These are phyloP conservation scores for Ceratorhiza oryzae-sativae DNA, from an alignment of 1,284 basidiomycete genomes.

Conservation along the genomic window DNA sequence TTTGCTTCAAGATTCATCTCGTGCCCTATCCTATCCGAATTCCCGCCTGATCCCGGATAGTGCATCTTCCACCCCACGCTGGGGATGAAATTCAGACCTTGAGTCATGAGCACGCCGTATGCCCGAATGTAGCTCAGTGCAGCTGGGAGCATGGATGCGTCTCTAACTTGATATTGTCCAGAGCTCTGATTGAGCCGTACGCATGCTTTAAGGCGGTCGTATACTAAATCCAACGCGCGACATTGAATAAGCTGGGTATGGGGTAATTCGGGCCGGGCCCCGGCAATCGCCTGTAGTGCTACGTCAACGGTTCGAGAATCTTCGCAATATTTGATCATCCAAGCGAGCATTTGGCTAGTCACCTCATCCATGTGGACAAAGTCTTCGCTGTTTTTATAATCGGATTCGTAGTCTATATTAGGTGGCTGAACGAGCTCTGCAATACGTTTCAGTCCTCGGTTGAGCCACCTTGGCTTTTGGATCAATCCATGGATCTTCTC, in stretches of 20 bases:
- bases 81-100: too few species aligned
- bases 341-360: constrained; percentile 4
- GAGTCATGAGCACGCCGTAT: neutral
- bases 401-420: neutral
- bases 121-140: neutral
- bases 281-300: constrained; percentile 5
- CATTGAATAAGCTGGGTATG: neutral
- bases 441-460: neutral
- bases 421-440: neutral
- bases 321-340: constrained; percentile 20
- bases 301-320: constrained; percentile 9
- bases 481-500: neutral
- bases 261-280: neutral
- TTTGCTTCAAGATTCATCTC: neutral
- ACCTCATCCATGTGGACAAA: neutral
- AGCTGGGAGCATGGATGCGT: neutral
- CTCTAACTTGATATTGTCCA: neutral
- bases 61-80: neutral
- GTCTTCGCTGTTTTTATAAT: neutral
- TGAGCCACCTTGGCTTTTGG: neutral
- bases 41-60: neutral
- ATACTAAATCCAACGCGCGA: neutral
- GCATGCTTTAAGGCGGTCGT: neutral
- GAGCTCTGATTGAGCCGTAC: neutral
- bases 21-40: too few species aligned